These are phyloP conservation scores for Neurospora sp. DNA, from an alignment of 2,329 filamentous ascomycete species.

Conservation along the genomic window DNA sequence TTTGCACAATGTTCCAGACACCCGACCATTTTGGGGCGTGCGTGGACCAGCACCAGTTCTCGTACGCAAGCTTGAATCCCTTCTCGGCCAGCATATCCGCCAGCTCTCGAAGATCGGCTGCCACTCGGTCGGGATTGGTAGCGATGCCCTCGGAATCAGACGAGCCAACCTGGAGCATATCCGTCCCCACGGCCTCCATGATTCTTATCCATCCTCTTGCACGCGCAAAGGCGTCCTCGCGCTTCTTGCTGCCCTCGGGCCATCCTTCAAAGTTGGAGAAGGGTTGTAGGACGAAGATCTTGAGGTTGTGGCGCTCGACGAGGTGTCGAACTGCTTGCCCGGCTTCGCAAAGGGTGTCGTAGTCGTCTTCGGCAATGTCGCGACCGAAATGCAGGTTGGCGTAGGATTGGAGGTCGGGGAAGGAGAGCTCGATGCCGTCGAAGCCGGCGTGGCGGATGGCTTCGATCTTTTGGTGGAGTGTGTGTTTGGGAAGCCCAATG, in stretches of 20 bases:
- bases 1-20: constrained; percentile 58
- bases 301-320: constrained; percentile 43
- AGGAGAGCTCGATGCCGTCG: constrained; percentile 61
- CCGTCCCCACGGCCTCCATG: constrained; percentile 60
- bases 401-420: constrained; percentile 61
- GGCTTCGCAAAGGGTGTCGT: constrained; percentile 44
- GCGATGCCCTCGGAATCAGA: constrained; percentile 53
- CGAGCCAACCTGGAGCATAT: constrained; percentile 59
- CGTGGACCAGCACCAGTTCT: constrained; percentile 78
- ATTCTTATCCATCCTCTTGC: constrained; percentile 60
- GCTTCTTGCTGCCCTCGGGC: constrained; percentile 45
- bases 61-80: constrained; percentile 58
- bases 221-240: constrained; percentile 52
- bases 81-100: constrained; percentile 50
- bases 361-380: constrained; percentile 48
- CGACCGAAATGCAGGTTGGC: constrained; percentile 38
- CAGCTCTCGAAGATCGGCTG: constrained; percentile 52
- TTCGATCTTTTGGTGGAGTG: constrained; percentile 48
- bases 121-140: constrained; percentile 38
- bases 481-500: constrained; percentile 32
- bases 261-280: constrained; percentile 74
- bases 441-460: constrained; percentile 59
- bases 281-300: constrained; percentile 64
- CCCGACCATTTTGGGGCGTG: constrained; percentile 58
- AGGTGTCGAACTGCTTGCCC: constrained; percentile 44